Evolutionary conservation across 179 eudicot genomes (phyloP).

Genomic region (Camellia oleifera): DNA sequence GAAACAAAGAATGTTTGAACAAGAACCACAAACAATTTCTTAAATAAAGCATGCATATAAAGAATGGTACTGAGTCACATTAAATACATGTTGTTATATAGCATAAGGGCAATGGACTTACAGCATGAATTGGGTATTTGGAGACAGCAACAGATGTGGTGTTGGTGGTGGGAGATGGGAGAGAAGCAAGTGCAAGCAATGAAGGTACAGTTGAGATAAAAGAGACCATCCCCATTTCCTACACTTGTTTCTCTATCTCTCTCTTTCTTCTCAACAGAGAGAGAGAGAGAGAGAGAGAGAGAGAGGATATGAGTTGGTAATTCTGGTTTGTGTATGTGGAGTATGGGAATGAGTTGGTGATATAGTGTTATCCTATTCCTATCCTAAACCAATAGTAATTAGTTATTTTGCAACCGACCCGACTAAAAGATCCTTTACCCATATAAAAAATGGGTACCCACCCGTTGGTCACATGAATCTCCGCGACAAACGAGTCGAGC

Average conservation of each 20-base stretch:
- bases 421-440: too few species aligned
- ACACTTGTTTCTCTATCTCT: background rate
- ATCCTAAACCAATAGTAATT: too few species aligned
- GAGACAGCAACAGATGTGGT: conserved; percentile 20
- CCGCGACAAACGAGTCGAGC: too few species aligned
- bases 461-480: too few species aligned
- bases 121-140: conserved; percentile 34
- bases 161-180: conserved; percentile 25
- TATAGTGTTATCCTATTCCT: too few species aligned
- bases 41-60: background rate
- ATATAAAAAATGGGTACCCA: too few species aligned
- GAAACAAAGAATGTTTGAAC: background rate
- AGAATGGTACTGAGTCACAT: too few species aligned
- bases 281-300: background rate
- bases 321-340: background rate
- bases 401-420: too few species aligned
- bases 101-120: conserved; percentile 23
- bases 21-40: background rate
- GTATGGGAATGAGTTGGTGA: background rate
- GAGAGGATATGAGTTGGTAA: background rate
- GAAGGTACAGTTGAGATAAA: conserved; percentile 67
- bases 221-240: conserved; percentile 48
- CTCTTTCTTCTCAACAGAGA: background rate
- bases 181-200: conserved; percentile 32
- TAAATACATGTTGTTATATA: too few species aligned